A percentile compares a stretch with the other conserved stretches of the same genome.
These are phyloP conservation scores for Fusarium sp. DNA, from an alignment of 2,329 filamentous ascomycete genomes.

Conservation along the genomic window DNA sequence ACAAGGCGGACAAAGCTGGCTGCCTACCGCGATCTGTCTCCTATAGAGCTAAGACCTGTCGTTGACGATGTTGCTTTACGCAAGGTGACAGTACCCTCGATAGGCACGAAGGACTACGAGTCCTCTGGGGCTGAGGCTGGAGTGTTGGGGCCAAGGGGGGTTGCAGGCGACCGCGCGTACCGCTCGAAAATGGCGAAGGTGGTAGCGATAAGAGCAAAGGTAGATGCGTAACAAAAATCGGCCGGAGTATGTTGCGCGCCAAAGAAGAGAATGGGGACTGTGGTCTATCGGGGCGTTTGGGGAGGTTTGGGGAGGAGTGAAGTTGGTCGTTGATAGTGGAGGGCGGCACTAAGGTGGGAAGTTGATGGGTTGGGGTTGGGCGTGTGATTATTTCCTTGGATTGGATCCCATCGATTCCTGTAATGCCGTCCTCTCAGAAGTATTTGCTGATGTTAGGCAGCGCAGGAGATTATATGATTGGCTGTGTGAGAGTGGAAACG, in stretches of 20 bases:
- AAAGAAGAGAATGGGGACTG: conserved; percentile 34
- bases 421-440: conserved; percentile 14
- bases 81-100: conserved; percentile 22
- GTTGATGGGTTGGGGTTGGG: conserved; percentile 39
- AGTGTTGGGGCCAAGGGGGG: conserved; percentile 36
- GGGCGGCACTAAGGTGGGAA: conserved; percentile 37
- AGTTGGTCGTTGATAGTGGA: conserved; percentile 44
- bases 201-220: conserved; percentile 15
- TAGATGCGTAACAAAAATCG: conserved; percentile 18
- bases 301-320: conserved; percentile 41
- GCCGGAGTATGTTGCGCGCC: conserved; percentile 26
- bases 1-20: conserved; percentile 6
- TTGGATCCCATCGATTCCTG: conserved; percentile 33
- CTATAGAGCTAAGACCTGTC: conserved; percentile 2
- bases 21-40: conserved; percentile 21
- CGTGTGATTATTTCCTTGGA: conserved; percentile 37
- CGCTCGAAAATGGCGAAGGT: conserved; percentile 43
- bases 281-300: conserved; percentile 36
- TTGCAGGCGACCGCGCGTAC: conserved; percentile 47
- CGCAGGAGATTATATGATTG: conserved; percentile 48
- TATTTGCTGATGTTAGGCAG: conserved; percentile 16
- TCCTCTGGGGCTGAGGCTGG: conserved; percentile 24
- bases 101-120: conserved; percentile 28
- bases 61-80: conserved; percentile 36
- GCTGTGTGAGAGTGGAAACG: conserved; percentile 34